Conservation (phyloP, 1,284 basidiomycete genomes). For the Anthracocystis setariae region DNA sequence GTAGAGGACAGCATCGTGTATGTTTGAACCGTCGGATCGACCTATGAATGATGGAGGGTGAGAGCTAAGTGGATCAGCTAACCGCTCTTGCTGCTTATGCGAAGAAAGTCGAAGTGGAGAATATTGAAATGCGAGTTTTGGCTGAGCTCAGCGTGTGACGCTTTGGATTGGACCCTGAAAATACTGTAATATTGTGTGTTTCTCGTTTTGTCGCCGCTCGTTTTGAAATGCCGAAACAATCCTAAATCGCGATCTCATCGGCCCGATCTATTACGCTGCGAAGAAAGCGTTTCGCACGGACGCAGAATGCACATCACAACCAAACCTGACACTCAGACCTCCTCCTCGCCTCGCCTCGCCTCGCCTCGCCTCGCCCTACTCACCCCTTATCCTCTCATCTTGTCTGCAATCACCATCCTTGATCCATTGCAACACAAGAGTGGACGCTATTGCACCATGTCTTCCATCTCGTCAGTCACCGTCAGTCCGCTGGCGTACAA, state of each 20-base stretch:
- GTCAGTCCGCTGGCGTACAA: slow-evolving; percentile 42
- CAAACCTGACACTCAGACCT: no score
- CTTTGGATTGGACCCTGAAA: slow-evolving; percentile 2
- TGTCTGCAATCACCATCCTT: background rate
- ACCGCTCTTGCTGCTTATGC: background rate
- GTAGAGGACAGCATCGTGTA: slow-evolving; percentile 31
- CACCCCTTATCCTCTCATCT: no score
- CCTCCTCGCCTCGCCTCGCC: background rate
- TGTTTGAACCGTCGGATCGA: slow-evolving; percentile 3
- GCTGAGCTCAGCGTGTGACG: slow-evolving; percentile 36
- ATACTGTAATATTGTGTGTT: slow-evolving; percentile 16
- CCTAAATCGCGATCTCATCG: slow-evolving; percentile 13
- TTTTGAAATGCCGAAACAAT: slow-evolving; percentile 8
- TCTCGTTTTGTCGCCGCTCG: background rate
- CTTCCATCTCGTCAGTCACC: slow-evolving; percentile 15
- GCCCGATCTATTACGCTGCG: slow-evolving; percentile 6
- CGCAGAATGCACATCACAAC: slow-evolving; percentile 18
- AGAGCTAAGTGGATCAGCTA: slow-evolving; percentile 2
- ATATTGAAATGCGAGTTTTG: slow-evolving; percentile 4
- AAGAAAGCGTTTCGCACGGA: slow-evolving; percentile 41
- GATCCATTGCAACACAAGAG: background rate
- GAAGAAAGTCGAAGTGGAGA: slow-evolving; percentile 26
- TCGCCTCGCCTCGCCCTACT: no score
- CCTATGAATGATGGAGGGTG: background rate
- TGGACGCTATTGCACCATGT: slow-evolving; percentile 6